These are phyloP conservation scores for Eucalyptus urophylla DNA, from an alignment of 345 rosid species.

Conservation along the genomic window DNA sequence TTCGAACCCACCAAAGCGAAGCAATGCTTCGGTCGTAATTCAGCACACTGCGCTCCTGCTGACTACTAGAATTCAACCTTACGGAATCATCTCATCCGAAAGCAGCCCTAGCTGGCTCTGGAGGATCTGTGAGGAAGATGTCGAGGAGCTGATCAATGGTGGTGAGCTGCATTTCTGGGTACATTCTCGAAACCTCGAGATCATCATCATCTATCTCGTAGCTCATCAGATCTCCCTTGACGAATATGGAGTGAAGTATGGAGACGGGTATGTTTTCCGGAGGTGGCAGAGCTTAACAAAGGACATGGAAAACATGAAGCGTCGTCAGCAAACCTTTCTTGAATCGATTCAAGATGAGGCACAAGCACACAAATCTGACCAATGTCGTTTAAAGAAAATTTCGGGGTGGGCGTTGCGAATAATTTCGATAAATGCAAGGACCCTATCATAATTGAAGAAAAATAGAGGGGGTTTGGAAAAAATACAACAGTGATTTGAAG, in stretches of 20 bases:
- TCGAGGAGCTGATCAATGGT: constrained; percentile 12
- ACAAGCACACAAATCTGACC: background rate
- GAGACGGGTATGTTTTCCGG: constrained; percentile 9
- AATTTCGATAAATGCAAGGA: background rate
- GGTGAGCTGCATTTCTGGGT: constrained; percentile 2
- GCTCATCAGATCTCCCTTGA: background rate
- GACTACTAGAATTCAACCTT: background rate
- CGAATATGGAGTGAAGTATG: background rate
- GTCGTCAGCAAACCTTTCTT: background rate
- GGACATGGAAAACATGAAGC: background rate
- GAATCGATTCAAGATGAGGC: background rate
- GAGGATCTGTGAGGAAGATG: constrained; percentile 8
- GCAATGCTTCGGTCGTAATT: background rate
- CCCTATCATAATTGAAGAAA: background rate
- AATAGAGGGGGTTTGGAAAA: background rate
- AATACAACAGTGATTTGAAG: background rate
- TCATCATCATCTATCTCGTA: constrained; percentile 2
- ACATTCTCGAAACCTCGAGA: constrained; percentile 10
- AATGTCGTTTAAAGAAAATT: background rate
- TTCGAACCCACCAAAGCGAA: background rate
- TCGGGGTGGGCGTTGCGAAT: background rate
- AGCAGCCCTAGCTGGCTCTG: background rate
- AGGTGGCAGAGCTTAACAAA: constrained; percentile 2
- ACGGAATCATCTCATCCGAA: background rate
- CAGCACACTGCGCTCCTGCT: background rate